Base-by-base conservation (phyloP, 148 eudicot genomes). In the Spergularia marina region DNA sequence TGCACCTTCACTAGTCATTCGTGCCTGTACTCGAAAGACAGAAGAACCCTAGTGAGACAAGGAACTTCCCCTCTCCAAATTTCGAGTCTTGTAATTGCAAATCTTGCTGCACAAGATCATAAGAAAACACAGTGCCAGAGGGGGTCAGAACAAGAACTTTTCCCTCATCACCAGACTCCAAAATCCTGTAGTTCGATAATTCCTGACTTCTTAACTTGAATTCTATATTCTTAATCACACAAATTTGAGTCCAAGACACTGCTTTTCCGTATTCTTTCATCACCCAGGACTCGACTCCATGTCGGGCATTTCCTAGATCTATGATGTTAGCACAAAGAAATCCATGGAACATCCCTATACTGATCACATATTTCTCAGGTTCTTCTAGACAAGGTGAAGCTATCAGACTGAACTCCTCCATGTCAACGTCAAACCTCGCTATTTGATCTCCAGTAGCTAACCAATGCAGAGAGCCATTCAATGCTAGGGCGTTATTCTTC, bases 381-480 rank as follows among this genome's bases (percentile, higher is more conserved):
- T 64, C 36, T 51, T 21, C 60, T 3, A 74, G 5, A 39, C 71
- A 36, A 5, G 77, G 77, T 2, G 71, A 53, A 7, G 11, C 14
- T 30, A 74, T 10, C 25, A 6, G 16, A 63, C 61, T 41, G 15
- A 75, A 61, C 41, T 75, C 72, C 41, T 76, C 77, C 57, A 23
- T 68, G 44, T 76, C 72, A 16, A 56, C 15, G n/a, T 76, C 65
- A 44, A 55, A 76, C 4, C 72, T 23, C 51, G 16, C 72, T 40
- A 76, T 66, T 6, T 17, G n/a, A 21, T 76, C 21, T 15, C 44
- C 44, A 7, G 55, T 55, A 25, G 41, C 72, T 16, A 34, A 21
- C 78, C 78, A 76, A 40, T 76, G 65, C 12, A 76, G 62, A 1
- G 8, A 14, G 30, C 56, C 78, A 25, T 66, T 76, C 39, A 76